A percentile compares a stretch with the other conserved stretches of the same genome.
phyloP scores from a whole-genome alignment of 169 alveolate genomes.

The Besnoitia besnoiti region DNA sequence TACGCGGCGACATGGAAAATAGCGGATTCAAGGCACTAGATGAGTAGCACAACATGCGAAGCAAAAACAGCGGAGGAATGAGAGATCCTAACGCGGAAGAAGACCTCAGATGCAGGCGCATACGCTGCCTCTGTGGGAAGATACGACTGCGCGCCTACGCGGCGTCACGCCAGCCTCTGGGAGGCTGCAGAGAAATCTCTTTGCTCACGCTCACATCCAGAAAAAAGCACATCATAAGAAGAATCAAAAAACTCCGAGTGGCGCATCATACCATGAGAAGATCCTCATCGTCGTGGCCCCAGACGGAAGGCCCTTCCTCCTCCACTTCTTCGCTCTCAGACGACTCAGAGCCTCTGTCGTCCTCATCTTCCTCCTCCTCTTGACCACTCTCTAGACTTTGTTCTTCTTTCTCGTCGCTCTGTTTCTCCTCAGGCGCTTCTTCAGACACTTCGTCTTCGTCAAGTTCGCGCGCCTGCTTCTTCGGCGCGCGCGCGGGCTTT shows the following conservation, averaged over 20 bases:
- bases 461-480: neutral
- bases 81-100: no score
- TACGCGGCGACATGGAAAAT: no score
- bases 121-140: no score
- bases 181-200: no score
- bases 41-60: no score
- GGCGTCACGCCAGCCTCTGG: no score
- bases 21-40: no score
- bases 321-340: constrained; percentile 13
- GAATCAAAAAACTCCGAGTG: neutral
- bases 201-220: no score
- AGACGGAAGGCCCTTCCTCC: constrained; percentile 1
- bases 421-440: neutral
- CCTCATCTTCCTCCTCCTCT: neutral
- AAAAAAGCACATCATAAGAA: no score
- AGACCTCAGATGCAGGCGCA: no score
- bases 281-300: neutral
- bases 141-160: no score
- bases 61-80: neutral
- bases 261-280: neutral
- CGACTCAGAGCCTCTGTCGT: neutral
- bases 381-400: neutral
- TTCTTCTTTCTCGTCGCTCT: neutral
- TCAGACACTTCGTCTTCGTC: neutral
- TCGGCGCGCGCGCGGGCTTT: neutral